These are phyloP conservation scores for Leccinum pachyderme DNA, from an alignment of 1,284 basidiomycete genomes.

Conservation along the genomic window DNA sequence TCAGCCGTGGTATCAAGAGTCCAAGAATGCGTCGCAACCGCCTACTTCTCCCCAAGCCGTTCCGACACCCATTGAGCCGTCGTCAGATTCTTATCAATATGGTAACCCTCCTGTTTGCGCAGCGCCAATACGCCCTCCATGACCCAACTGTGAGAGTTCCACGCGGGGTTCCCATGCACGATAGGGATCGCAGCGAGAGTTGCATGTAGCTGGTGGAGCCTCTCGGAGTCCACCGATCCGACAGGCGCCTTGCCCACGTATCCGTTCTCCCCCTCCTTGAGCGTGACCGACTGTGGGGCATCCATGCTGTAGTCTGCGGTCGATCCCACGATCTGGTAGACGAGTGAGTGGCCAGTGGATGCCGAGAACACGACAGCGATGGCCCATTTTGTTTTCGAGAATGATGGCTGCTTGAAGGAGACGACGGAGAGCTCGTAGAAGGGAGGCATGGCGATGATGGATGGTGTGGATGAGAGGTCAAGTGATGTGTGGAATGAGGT, in stretches of 20 bases:
- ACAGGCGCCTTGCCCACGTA: slow-evolving; percentile 24
- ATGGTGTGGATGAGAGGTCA: slow-evolving; percentile 3
- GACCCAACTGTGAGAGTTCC: slow-evolving; percentile 32
- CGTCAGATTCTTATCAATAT: slow-evolving; percentile 30
- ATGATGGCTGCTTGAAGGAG: slow-evolving; percentile 24
- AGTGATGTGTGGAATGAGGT: not conserved
- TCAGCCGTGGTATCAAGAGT: slow-evolving; percentile 20
- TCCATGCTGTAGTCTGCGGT: slow-evolving; percentile 30
- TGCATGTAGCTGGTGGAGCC: slow-evolving; percentile 27
- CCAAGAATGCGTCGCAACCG: slow-evolving; percentile 8
- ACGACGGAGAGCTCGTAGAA: slow-evolving; percentile 34
- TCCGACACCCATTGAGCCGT: slow-evolving; percentile 33
- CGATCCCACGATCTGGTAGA: slow-evolving; percentile 33
- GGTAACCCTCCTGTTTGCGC: slow-evolving; percentile 28
- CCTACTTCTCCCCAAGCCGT: slow-evolving; percentile 28
- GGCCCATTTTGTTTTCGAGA: slow-evolving; percentile 25
- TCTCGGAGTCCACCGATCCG: slow-evolving; percentile 30
- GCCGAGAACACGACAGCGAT: slow-evolving; percentile 31
- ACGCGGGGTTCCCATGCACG: slow-evolving; percentile 28
- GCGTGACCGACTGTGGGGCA: slow-evolving; percentile 33
- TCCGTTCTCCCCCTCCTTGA: slow-evolving; percentile 30
- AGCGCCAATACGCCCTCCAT: slow-evolving; percentile 32
- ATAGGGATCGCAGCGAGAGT: slow-evolving; percentile 28
- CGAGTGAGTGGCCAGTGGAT: slow-evolving; percentile 27
- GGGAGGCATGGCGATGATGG: slow-evolving; percentile 25